phyloP scores from a whole-genome alignment of 2,329 filamentous ascomycete genomes.

The Didymella segeticola region DNA sequence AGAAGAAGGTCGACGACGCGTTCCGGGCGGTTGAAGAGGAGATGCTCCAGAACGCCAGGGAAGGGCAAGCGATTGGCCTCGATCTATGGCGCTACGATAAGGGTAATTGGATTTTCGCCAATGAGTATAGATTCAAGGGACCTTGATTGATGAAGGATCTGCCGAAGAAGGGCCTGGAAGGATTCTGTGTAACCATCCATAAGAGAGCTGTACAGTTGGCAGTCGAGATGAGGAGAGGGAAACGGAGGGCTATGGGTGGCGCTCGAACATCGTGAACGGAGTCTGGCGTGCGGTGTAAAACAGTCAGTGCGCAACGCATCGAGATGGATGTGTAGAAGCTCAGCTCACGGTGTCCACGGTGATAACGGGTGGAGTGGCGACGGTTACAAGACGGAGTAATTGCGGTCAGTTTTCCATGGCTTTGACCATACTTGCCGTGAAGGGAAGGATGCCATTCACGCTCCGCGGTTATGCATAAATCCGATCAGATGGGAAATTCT shows the following conservation, averaged over 20 bases:
- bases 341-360: neutral
- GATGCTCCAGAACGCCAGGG: slow-evolving; percentile 39
- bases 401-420: slow-evolving; percentile 21
- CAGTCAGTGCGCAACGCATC: neutral
- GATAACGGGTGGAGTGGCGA: slow-evolving; percentile 11
- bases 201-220: neutral
- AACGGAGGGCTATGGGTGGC: neutral
- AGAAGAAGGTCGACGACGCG: slow-evolving; percentile 46
- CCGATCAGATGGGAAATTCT: too few relatives aligned
- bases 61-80: slow-evolving; percentile 48
- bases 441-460: slow-evolving; percentile 12
- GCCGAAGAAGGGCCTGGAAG: slow-evolving; percentile 11
- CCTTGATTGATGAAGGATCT: slow-evolving; percentile 5
- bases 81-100: slow-evolving; percentile 53
- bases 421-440: slow-evolving; percentile 17
- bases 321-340: neutral
- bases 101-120: slow-evolving; percentile 50
- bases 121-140: slow-evolving; percentile 45
- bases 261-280: neutral
- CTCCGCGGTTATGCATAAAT: neutral
- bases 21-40: slow-evolving; percentile 44
- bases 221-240: neutral
- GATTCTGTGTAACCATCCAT: slow-evolving; percentile 8
- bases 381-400: slow-evolving; percentile 13
- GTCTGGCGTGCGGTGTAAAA: neutral